A percentile compares a stretch with the other conserved stretches of the same genome.
Evolutionary conservation across 2,329 filamentous ascomycete species (phyloP).

Genomic region (Penicillium brevicompactum): DNA sequence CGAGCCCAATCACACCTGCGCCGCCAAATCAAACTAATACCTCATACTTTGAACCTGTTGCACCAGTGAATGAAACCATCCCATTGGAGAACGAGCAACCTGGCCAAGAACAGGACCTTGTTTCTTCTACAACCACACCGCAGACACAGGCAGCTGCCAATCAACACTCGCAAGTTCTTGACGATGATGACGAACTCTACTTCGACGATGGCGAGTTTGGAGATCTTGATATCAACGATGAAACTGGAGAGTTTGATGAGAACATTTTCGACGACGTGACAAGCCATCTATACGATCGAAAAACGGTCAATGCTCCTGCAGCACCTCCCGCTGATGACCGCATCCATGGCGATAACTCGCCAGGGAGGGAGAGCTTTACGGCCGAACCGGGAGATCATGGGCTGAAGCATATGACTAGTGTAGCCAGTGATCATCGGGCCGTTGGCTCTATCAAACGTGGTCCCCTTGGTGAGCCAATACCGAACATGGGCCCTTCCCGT

Average conservation of each 20-base stretch:
- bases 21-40: slow-evolving; percentile 15
- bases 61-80: not conserved
- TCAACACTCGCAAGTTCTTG: slow-evolving; percentile 12
- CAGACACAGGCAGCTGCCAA: not conserved
- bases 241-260: slow-evolving; percentile 47
- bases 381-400: slow-evolving; percentile 17
- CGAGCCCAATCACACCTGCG: slow-evolving; percentile 34
- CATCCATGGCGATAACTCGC: slow-evolving; percentile 8
- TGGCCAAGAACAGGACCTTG: not conserved
- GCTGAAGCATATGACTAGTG: slow-evolving; percentile 38
- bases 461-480: slow-evolving; percentile 29
- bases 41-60: not conserved
- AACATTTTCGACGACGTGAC: slow-evolving; percentile 52
- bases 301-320: slow-evolving; percentile 23
- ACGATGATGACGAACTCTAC: slow-evolving; percentile 44
- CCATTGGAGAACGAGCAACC: not conserved
- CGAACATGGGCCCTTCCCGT: slow-evolving; percentile 38
- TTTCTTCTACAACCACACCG: not conserved
- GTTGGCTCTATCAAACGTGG: slow-evolving; percentile 23
- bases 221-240: slow-evolving; percentile 37
- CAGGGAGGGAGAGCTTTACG: slow-evolving; percentile 17
- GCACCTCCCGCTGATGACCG: slow-evolving; percentile 8
- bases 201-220: slow-evolving; percentile 52
- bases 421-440: slow-evolving; percentile 36
- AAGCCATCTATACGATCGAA: slow-evolving; percentile 46